Evolutionary conservation across 2,329 filamentous ascomycete species (phyloP), one percentile per base, ranked within the genome.

Genomic region (Sclerotinia subarctica): DNA sequence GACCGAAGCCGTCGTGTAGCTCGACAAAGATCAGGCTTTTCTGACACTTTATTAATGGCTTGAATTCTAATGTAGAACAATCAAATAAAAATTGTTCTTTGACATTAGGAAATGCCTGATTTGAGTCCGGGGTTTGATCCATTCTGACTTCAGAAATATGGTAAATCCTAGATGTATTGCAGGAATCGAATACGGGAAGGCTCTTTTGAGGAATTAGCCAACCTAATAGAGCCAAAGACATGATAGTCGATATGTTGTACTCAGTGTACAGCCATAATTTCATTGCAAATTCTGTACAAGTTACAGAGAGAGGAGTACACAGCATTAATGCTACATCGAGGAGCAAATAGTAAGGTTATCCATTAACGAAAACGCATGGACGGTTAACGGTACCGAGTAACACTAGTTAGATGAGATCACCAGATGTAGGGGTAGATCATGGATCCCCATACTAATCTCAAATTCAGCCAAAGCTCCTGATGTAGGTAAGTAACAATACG

Each of bases 351-450:
- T 49, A 62, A 49, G 58, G 44, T 24, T 62, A 62, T 62, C 46
- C 29, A 51, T 29, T 38, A 35, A 62, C 58, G 29, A 62, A 51
- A 24, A 49, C 44, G 44, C 58, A 62, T 62, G 29, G 58, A 51
- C 58, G 46, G 29, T 13, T 35, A 19, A 5, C 7, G 29, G 21
- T 60, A n/a, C 13, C 21, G 58, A 47, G 19, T 35, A 21, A 26
- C 29, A 49, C 58, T 60, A 49, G 21, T 26, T 11, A 60, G 58
- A 62, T 62, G 29, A 5, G 58, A n/a, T n/a, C n/a, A n/a, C n/a
- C n/a, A n/a, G n/a, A 62, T 62, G 58, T 35, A 62, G 29, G 44
- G 58, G n/a, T n/a, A n/a, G n/a, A 62, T 57, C 21, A 42, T 42
- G 15, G 38, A 42, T 42, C 38, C 38, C 38, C 38, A 42, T 42